Base-by-base conservation (phyloP, 2,329 filamentous ascomycete genomes). In the Diaporthe vaccinii region DNA sequence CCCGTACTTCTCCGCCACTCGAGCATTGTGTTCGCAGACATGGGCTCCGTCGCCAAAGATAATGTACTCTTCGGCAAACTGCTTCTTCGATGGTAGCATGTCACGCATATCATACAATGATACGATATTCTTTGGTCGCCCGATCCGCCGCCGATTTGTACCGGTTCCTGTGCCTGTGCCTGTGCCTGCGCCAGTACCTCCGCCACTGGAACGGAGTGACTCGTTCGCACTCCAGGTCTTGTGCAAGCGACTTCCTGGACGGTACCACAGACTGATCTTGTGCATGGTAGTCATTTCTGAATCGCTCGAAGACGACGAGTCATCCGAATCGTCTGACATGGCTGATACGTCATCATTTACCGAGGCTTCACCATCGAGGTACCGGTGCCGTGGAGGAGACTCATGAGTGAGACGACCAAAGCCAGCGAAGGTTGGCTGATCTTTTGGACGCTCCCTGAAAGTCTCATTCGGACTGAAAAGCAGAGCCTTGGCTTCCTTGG, bases 11-110 rank as follows among this genome's bases (percentile, higher is more conserved):
- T 91, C 89, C 12, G 96, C 96, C 61, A 97, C 91, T 1, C 85
- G 85, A 12, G 95, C 94, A 82, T 99, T 99, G 80, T 97, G 93
- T 59, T 90, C 88, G 83, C 96, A 98, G 4, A 98, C 91, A 51
- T 93, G 90, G n/a, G 92, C 90, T 0, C 94, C 93, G 76, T 95
- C 92, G 4, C 95, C 95, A 82, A 97, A 96, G 20, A 98, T 93
- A 34, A 89, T 90, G 83, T 98, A 99, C 78, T 94, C 91, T 74
- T 91, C 87, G 2, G 95, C 97, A 76, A 98, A 89, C 73, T 91
- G 89, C 75, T 89, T 89, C 82, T 95, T 97, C 3, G 94, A 93
- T 0, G 96, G 96, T n/a, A 98, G 85, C 17, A 95, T 83, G 65
- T 90, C 86, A 14, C 91, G 89, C 36, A 97, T 82, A 77, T 95